A percentile compares a stretch with the other conserved stretches of the same genome.
Conservation (phyloP, 805 yeast genomes). For the Starmera quercuum region DNA sequence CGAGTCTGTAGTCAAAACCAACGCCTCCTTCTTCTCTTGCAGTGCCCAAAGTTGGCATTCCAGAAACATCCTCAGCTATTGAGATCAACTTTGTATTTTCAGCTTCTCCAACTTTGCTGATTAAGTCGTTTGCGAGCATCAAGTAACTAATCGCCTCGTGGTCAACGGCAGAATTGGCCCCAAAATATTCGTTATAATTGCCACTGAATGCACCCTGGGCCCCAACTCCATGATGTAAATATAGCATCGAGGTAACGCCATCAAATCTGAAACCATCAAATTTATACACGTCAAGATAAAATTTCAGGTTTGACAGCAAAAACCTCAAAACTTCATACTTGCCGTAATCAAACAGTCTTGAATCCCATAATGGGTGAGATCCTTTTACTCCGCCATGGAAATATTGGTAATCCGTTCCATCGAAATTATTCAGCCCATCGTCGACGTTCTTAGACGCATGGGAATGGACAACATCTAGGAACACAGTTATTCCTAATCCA, state of each 20-base stretch:
- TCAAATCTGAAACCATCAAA: slow-evolving; percentile 97
- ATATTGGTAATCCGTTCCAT: slow-evolving; percentile 92
- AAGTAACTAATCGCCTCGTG: slow-evolving; percentile 80
- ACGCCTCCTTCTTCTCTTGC: slow-evolving; percentile 74
- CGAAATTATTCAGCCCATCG: slow-evolving; percentile 89
- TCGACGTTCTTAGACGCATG: slow-evolving; percentile 93
- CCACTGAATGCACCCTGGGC: slow-evolving; percentile 80
- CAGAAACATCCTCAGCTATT: slow-evolving; percentile 95
- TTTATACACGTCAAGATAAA: slow-evolving; percentile 70
- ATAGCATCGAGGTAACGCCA: slow-evolving; percentile 93
- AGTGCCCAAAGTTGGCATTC: slow-evolving; percentile 91
- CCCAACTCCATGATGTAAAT: slow-evolving; percentile 88
- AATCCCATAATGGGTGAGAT: slow-evolving; percentile 88
- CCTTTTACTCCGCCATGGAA: slow-evolving; percentile 93
- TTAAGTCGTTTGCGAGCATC: slow-evolving; percentile 83
- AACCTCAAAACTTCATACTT: slow-evolving; percentile 87
- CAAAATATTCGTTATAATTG: slow-evolving; percentile 84
- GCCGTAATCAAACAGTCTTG: slow-evolving; percentile 89
- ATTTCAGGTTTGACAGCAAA: slow-evolving; percentile 75
- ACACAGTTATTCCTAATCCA: slow-evolving; percentile 73
- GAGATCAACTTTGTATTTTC: slow-evolving; percentile 51
- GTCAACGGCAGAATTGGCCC: slow-evolving; percentile 69
- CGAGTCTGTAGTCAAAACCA: slow-evolving; percentile 88
- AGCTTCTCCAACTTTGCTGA: slow-evolving; percentile 40
- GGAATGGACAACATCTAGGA: slow-evolving; percentile 90